A percentile compares a stretch with the other conserved stretches of the same genome.
These are phyloP conservation scores for Gastrolobium bilobum DNA, from an alignment of 306 rosid species.

Conservation along the genomic window DNA sequence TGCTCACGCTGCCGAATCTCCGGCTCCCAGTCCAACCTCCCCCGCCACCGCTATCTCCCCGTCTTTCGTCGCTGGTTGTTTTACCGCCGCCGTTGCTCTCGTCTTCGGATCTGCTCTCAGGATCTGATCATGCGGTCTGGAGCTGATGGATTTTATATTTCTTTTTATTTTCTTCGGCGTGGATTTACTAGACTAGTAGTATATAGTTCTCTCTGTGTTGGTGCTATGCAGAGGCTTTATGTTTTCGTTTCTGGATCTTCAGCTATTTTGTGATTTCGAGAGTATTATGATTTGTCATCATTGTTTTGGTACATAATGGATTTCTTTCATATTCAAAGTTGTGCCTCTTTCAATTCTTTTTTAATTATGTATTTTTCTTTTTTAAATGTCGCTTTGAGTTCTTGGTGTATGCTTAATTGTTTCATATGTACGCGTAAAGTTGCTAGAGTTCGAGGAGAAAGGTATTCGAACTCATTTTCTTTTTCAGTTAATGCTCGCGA, in stretches of 20 bases:
- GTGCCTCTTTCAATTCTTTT: neutral
- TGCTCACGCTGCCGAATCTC: constrained; percentile 64
- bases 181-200: constrained; percentile 23
- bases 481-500: neutral
- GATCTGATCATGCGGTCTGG: constrained; percentile 50
- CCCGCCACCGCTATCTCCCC: constrained; percentile 67
- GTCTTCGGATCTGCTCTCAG: constrained; percentile 72
- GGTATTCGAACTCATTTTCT: neutral
- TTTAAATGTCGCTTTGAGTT: neutral
- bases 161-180: neutral
- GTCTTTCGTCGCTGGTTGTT: constrained; percentile 53
- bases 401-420: neutral
- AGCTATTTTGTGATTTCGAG: constrained; percentile 5
- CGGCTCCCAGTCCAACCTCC: constrained; percentile 80
- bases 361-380: neutral
- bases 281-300: constrained; percentile 17
- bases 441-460: neutral
- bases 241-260: constrained; percentile 32
- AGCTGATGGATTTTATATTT: constrained; percentile 1
- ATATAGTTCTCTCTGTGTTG: neutral
- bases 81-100: constrained; percentile 63
- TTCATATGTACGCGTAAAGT: neutral
- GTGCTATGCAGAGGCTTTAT: constrained; percentile 32
- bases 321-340: constrained; percentile 20
- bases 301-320: constrained; percentile 39